Base-by-base conservation (phyloP, 108 stramenopile genomes). In the Pseudonitzschia multiseries region DNA sequence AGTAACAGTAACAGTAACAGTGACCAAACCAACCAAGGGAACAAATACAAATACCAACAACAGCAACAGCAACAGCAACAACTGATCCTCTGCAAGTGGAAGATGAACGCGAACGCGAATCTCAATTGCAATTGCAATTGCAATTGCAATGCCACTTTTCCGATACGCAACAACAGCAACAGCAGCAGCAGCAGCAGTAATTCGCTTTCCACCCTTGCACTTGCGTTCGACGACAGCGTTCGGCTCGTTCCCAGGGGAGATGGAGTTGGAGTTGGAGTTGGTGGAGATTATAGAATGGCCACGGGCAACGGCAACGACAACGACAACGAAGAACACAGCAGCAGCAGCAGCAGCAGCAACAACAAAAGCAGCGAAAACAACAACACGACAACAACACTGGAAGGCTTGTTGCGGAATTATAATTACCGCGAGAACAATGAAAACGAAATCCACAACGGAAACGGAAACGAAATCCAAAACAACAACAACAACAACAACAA, bases 181-280 rank as follows among this genome's bases (percentile, higher is more conserved):
- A n/a, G n/a, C n/a, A n/a, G n/a, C n/a, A n/a, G n/a, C n/a, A n/a
- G n/a, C n/a, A n/a, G n/a, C n/a, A n/a, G n/a, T n/a, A n/a, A n/a
- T n/a, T n/a, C n/a, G n/a, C n/a, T n/a, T n/a, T 21, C n/a, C 53
- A 54, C 8, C 14, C 22, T 6, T 54, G 8, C 8, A 21, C 56
- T 57, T 57, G 56, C 56, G 56, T 59, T 59, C 57, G 57, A 59
- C 26, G 57, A 59, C 0, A 59, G 57, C 29, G 26, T 59, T 27
- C 27, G 57, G 57, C 4, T 59, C 1, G 57, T 59, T 59, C 24
- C n/a, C 0, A 59, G 46, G 12, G 17, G 18, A 14, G 46, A 10
- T 14, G 14, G 17, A 10, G 10, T 42, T 10, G 42, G 42, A 10
- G 42, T n/a, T n/a, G n/a, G n/a, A n/a, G n/a, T n/a, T n/a, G n/a